Evolutionary conservation across 2,329 filamentous ascomycete genomes (phyloP).

Genomic region (Neurospora sp.): DNA sequence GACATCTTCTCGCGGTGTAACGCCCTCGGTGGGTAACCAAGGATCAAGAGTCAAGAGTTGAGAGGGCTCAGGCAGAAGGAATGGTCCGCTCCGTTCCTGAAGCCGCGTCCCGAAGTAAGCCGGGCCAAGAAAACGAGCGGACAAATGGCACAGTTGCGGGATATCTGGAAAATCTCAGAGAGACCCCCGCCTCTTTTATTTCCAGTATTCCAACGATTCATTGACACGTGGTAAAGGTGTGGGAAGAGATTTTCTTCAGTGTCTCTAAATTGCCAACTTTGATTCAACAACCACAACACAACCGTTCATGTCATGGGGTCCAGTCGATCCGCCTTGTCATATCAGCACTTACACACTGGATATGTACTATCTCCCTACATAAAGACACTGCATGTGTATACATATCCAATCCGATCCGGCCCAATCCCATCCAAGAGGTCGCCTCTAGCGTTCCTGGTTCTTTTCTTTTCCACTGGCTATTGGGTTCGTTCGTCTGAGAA

Average conservation of each 20-base stretch:
- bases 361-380: neutral
- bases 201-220: conserved; percentile 16
- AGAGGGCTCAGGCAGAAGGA: neutral
- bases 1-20: neutral
- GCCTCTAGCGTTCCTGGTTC: neutral
- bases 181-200: neutral
- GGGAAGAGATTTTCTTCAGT: neutral
- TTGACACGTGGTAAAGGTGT: conserved; percentile 20
- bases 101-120: neutral
- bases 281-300: neutral
- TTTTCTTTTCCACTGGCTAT: conserved; percentile 11
- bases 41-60: neutral
- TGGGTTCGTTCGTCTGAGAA: neutral
- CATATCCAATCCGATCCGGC: neutral
- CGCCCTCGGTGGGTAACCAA: neutral
- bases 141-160: neutral
- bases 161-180: neutral
- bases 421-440: neutral
- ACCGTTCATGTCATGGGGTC: neutral
- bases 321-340: neutral
- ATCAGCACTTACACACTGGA: neutral
- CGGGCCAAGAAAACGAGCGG: neutral
- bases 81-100: neutral
- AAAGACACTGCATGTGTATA: neutral
- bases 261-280: neutral